Evolutionary conservation across 2,329 filamentous ascomycete genomes (phyloP).

Genomic region (Botrytis galanthina): DNA sequence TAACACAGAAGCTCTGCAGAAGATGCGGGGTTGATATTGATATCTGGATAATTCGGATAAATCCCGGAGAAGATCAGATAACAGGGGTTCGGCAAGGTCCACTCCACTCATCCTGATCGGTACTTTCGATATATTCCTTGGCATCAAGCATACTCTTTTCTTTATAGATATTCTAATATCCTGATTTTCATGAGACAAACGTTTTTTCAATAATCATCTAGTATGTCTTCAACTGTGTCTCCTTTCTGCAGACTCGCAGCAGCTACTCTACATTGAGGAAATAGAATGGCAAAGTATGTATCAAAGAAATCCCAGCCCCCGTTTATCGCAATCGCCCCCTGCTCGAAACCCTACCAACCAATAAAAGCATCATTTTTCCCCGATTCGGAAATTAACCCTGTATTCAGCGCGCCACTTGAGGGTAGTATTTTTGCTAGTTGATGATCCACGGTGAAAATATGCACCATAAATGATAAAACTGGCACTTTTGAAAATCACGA

Average conservation of each 20-base stretch:
- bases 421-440: background rate
- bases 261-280: too few relatives aligned
- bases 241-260: background rate
- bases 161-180: background rate
- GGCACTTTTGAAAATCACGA: background rate
- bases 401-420: constrained; percentile 16
- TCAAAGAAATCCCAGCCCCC: background rate
- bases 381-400: constrained; percentile 16
- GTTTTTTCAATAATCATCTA: background rate
- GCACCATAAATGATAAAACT: constrained; percentile 1
- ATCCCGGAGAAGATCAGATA: background rate
- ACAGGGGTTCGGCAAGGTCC: background rate
- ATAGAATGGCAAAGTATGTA: background rate
- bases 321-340: background rate
- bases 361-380: constrained; percentile 13
- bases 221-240: background rate
- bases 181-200: background rate
- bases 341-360: constrained; percentile 2
- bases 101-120: background rate
- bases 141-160: background rate
- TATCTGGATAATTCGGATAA: background rate
- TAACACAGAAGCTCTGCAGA: background rate
- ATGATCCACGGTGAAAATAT: constrained; percentile 12
- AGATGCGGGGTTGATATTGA: background rate
- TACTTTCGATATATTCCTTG: background rate